Base-by-base conservation (phyloP, 225 moss, liverwort and hornwort species). In the Sphagnum tenellum region DNA sequence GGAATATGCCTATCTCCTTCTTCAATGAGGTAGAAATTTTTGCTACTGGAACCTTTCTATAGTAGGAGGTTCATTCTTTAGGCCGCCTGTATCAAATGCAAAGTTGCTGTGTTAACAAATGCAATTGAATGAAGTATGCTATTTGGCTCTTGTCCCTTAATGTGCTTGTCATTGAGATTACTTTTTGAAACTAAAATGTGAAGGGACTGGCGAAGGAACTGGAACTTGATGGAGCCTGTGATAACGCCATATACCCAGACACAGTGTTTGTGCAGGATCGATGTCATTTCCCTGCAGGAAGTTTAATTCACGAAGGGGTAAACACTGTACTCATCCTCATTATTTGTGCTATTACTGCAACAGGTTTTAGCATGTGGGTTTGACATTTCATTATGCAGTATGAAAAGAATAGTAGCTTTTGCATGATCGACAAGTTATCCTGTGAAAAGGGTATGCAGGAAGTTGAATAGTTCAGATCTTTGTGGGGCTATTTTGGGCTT, bases 231-330 rank as follows among this genome's bases (percentile, higher is more conserved):
- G 89, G 89, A 47, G 94, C 94, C 12, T 94, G 94, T 72, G 87
- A 79, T 56, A 72, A 0, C 63, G 91, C 91, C 45, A 94, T 94
- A 66, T 94, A 64, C 65, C 91, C 87, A 7, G 94, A 94, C 57
- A 84, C 94, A 59, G 63, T 75, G 3, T 89, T 82, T 72, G 74
- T 83, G 5, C 78, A 87, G 68, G 87, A 94, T 77, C 90, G 94
- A 5, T 94, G 94, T 72, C 78, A 72, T 14, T 88, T 94, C 61
- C 88, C 94, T 7, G 87, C 87, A 59, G 90, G 90, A 69, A 75
- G 91, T 61, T 29, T 29, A 29, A 79, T 81, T 46, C 89, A 89
- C 49, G 79, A 76, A 69, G 94, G 94, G 80, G 94, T 94, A 89
- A 53, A 67, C 72, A 29, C 29, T 29, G 29, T 29, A 29, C 48